Evolutionary conservation across 2,329 filamentous ascomycete species (phyloP), one percentile per base, ranked within the genome.

Genomic region (Apiospora saccharicola): DNA sequence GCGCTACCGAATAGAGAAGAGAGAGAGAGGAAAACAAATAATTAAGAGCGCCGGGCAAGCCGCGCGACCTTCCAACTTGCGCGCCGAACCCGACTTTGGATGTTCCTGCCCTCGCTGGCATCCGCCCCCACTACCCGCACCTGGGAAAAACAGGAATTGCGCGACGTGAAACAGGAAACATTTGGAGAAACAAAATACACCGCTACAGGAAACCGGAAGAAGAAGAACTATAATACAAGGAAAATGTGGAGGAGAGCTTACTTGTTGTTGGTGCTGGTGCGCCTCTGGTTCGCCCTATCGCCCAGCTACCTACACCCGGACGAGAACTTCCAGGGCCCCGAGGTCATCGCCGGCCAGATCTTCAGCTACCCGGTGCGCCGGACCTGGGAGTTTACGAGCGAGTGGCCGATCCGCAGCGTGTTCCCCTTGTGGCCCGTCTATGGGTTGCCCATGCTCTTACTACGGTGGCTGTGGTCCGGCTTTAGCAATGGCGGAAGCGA

Each of bases 271-370:
- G 88, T 97, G 79, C 86, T 96, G 77, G 90, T 98, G 79, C 93
- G 96, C 83, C 88, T 98, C 80, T 98, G 96, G 89, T 96, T 98
- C 82, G 96, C 96, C 73, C 86, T 98, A 75, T 95, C 93, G 75
- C 94, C 96, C 73, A 98, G 96, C 87, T 99, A 99, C 83, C 90
- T 99, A 67, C 96, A 99, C 82, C 96, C 96, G 6, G 96, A 99
- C 85, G 96, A 99, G 88, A 96, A 98, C 86, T 99, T 99, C 80
- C 96, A 99, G 85, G 96, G 96, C 47, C 96, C 96, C 22, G 96
- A 99, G 86, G 92, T 98, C 75, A 96, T 98, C 80, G 95, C 96
- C 79, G 96, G 95, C 79, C 92, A 96, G 82, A 94, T 98, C 78
- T 98, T 98, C 81, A 92, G 91, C 80, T 98, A 97, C 82, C 95